Evolutionary conservation across 805 yeast genomes (phyloP).

Genomic region (Yamadazyma akitaensis): DNA sequence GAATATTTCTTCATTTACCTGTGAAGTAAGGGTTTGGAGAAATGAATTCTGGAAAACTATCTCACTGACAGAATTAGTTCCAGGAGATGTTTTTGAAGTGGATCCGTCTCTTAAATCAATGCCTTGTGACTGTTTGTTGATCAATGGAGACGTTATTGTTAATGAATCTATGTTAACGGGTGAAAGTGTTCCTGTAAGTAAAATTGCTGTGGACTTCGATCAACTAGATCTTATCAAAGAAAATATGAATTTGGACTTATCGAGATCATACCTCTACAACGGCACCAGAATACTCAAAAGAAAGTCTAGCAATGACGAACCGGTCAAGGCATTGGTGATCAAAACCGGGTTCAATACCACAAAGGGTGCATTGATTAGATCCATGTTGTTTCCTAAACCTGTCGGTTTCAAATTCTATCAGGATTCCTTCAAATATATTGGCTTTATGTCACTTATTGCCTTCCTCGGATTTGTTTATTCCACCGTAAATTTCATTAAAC

Average conservation of each 20-base stretch:
- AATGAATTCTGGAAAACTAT: constrained; percentile 90
- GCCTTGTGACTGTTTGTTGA: constrained; percentile 86
- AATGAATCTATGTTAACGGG: constrained; percentile 98
- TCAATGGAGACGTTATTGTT: constrained; percentile 93
- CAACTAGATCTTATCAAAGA: constrained; percentile 56
- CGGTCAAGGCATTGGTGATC: constrained; percentile 83
- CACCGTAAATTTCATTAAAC: constrained; percentile 72
- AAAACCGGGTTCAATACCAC: constrained; percentile 94
- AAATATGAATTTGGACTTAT: constrained; percentile 60
- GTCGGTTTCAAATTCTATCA: constrained; percentile 87
- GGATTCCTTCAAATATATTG: constrained; percentile 94
- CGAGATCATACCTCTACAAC: constrained; percentile 74
- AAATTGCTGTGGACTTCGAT: constrained; percentile 62
- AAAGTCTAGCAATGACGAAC: constrained; percentile 65
- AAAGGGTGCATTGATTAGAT: constrained; percentile 87
- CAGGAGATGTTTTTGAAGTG: constrained; percentile 93
- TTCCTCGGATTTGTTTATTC: constrained; percentile 78
- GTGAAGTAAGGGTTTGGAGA: constrained; percentile 85
- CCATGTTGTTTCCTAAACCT: constrained; percentile 97
- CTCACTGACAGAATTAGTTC: constrained; percentile 76
- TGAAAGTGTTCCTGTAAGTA: constrained; percentile 95
- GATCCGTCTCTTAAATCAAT: constrained; percentile 72
- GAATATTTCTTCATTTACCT: constrained; percentile 68
- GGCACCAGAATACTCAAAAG: constrained; percentile 90
- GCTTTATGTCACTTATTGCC: constrained; percentile 88